These are phyloP conservation scores for Mycena olivaceomarginata DNA, from an alignment of 768 basidiomycete species.

Conservation along the genomic window DNA sequence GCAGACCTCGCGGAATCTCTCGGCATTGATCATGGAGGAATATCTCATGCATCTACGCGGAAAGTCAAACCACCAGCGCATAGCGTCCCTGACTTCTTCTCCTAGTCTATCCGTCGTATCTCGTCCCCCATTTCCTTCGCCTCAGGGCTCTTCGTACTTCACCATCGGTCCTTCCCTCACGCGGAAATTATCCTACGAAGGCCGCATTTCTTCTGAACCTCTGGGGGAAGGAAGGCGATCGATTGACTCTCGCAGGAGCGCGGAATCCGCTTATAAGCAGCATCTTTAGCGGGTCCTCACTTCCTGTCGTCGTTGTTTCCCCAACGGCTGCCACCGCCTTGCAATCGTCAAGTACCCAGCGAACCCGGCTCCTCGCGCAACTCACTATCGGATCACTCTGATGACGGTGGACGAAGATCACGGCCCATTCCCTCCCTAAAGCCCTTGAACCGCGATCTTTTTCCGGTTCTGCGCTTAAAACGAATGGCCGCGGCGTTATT, in stretches of 20 bases:
- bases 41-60: slow-evolving; percentile 60
- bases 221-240: slow-evolving; percentile 68
- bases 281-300: slow-evolving; percentile 59
- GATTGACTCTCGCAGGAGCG: slow-evolving; percentile 64
- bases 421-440: slow-evolving; percentile 27
- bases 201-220: slow-evolving; percentile 76
- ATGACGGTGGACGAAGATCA: slow-evolving; percentile 42
- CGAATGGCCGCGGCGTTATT: slow-evolving; percentile 6
- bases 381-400: slow-evolving; percentile 65
- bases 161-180: slow-evolving; percentile 62
- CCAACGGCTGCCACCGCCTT: slow-evolving; percentile 66
- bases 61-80: slow-evolving; percentile 14
- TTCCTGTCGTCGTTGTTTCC: slow-evolving; percentile 57
- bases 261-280: slow-evolving; percentile 68
- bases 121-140: slow-evolving; percentile 47
- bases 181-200: slow-evolving; percentile 65
- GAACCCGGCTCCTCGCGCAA: slow-evolving; percentile 68
- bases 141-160: slow-evolving; percentile 56
- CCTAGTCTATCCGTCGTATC: slow-evolving; percentile 47
- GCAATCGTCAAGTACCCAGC: slow-evolving; percentile 65
- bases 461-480: slow-evolving; percentile 14
- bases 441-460: slow-evolving; percentile 35
- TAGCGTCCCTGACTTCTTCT: slow-evolving; percentile 42
- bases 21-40: slow-evolving; percentile 83
- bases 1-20: slow-evolving; percentile 72